Evolutionary conservation across 352 stramenopile genomes (phyloP).

Genomic region (Phytophthora palmivora): DNA sequence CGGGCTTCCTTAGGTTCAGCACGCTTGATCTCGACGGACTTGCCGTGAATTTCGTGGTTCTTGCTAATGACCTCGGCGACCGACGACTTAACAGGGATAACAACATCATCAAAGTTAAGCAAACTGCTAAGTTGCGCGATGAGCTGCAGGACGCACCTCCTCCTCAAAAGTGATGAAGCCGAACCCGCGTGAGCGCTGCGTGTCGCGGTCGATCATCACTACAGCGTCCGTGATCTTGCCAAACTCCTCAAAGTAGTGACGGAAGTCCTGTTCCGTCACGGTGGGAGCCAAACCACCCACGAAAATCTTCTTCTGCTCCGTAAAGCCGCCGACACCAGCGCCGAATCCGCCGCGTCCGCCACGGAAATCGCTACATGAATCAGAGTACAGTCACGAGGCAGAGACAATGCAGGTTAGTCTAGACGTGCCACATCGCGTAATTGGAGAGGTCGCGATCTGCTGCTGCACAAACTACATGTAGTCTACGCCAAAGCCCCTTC

Average conservation of each 20-base stretch:
- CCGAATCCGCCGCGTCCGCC: constrained; percentile 39
- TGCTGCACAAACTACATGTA: constrained; percentile 23
- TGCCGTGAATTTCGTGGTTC: constrained; percentile 92
- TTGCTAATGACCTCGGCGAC: constrained; percentile 91
- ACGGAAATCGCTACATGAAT: constrained; percentile 52
- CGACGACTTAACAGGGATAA: constrained; percentile 49
- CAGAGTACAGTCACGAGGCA: constrained; percentile 12
- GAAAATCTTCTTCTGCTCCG: constrained; percentile 94
- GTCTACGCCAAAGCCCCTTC: constrained; percentile 35
- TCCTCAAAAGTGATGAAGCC: constrained; percentile 95
- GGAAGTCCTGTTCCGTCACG: constrained; percentile 91
- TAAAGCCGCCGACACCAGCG: constrained; percentile 39
- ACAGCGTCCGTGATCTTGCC: constrained; percentile 92
- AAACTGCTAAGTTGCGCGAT: background rate
- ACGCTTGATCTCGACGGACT: constrained; percentile 91
- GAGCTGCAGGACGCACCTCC: constrained; percentile 48
- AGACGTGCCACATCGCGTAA: background rate
- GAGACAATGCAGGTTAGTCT: constrained; percentile 34
- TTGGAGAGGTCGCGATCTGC: constrained; percentile 9
- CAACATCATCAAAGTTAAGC: constrained; percentile 3
- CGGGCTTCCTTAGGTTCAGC: constrained; percentile 83
- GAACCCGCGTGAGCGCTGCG: constrained; percentile 91
- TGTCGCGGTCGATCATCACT: constrained; percentile 95
- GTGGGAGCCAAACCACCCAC: constrained; percentile 89
- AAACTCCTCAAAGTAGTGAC: constrained; percentile 92